These are phyloP conservation scores for Diplocarpon rosae DNA, from an alignment of 2,329 filamentous ascomycete species.

Conservation along the genomic window DNA sequence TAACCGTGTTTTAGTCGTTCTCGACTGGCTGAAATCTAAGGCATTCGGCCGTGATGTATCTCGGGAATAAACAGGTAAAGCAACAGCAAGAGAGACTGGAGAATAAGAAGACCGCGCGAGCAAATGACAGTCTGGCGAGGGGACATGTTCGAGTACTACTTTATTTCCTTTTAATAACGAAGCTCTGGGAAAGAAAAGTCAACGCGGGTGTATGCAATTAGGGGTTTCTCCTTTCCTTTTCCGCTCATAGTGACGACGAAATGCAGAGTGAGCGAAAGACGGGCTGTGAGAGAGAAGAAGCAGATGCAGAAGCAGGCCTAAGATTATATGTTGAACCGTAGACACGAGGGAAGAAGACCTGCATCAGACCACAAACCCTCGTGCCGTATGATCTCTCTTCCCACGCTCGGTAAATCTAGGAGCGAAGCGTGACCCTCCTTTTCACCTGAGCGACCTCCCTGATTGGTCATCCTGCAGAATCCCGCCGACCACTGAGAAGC, in stretches of 20 bases:
- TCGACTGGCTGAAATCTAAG: conserved; percentile 97
- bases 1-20: conserved; percentile 82
- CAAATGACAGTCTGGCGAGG: background rate
- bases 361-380: too few species aligned
- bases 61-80: conserved; percentile 51
- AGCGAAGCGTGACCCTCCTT: background rate
- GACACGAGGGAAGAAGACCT: too few species aligned
- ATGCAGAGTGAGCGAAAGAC: background rate
- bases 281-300: background rate
- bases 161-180: conserved; percentile 17
- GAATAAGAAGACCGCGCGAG: conserved; percentile 1
- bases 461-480: too few species aligned
- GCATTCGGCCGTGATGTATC: conserved; percentile 92
- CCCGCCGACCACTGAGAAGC: background rate
- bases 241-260: background rate
- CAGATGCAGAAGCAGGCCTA: too few species aligned
- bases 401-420: background rate
- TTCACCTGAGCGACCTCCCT: too few species aligned
- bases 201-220: conserved; percentile 10
- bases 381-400: background rate
- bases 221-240: background rate
- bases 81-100: background rate
- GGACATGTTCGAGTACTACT: conserved; percentile 4
- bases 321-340: too few species aligned
- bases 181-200: conserved; percentile 12